These are phyloP conservation scores for Beauveria medogensis DNA, from an alignment of 2,329 filamentous ascomycete genomes.

Conservation along the genomic window DNA sequence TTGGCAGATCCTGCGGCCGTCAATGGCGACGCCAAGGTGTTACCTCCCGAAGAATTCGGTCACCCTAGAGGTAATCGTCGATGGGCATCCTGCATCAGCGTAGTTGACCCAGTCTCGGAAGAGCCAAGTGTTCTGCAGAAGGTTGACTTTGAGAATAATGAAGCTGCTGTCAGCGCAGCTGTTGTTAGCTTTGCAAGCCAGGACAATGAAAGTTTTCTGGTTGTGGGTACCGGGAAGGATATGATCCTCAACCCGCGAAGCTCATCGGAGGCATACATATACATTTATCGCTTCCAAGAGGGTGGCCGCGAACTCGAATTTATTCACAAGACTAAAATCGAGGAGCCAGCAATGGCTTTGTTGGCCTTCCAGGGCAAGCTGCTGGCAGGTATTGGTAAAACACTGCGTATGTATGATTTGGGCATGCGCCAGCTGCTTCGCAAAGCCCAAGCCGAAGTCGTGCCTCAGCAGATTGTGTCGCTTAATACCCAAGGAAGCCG, in stretches of 20 bases:
- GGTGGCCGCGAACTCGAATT: conserved; percentile 86
- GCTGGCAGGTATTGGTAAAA: conserved; percentile 74
- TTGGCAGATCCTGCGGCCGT: conserved; percentile 62
- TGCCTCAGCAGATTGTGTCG: conserved; percentile 75
- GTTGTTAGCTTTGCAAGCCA: conserved; percentile 81
- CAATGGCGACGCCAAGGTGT: conserved; percentile 62
- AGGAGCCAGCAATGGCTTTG: conserved; percentile 82
- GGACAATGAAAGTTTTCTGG: conserved; percentile 81
- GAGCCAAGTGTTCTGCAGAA: conserved; percentile 65
- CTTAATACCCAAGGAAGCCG: conserved; percentile 85
- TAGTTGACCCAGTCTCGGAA: conserved; percentile 73
- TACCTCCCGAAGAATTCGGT: conserved; percentile 78
- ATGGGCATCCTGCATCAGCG: conserved; percentile 93
- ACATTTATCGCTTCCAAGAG: conserved; percentile 84
- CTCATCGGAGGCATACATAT: conserved; percentile 73
- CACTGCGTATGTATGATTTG: conserved; percentile 82
- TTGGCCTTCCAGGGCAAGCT: conserved; percentile 88
- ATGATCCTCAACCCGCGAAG: conserved; percentile 70
- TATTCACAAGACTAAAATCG: conserved; percentile 91
- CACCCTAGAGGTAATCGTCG: conserved; percentile 75
- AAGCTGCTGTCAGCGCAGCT: conserved; percentile 80
- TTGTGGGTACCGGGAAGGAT: conserved; percentile 90
- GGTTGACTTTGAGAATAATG: conserved; percentile 79
- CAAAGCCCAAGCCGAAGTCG: conserved; percentile 77
- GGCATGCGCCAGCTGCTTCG: conserved; percentile 88